Evolutionary conservation across 257 asterid species (phyloP), one percentile per base, ranked within the genome.

Genomic region (Primulina tabacum): DNA sequence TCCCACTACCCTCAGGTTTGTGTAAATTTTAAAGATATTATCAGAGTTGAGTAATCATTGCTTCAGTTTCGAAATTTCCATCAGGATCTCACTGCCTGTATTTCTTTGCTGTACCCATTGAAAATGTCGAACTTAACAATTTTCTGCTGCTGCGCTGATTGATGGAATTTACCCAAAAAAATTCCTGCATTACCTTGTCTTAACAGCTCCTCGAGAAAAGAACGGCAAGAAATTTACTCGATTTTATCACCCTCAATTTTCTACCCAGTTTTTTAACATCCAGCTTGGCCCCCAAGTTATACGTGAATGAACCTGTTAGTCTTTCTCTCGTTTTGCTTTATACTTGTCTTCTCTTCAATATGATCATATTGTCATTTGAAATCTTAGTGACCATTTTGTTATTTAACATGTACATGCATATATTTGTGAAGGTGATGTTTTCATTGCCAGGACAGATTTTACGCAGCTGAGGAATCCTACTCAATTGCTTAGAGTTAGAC

Each of bases 341-440:
- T 61, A 40, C n/a, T 20, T 79, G 58, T 38, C 76, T 35, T 33
- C 26, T 71, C 47, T 62, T 67, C 21, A 35, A 14, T 58, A 34
- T 8, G n/a, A 20, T 30, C 20, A 11, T 59, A 37, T 21, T 59
- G n/a, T 59, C 35, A 64, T 8, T 59, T 71, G 30, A 58, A 69
- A 37, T 71, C 62, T 37, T 21, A 62, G 10, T 28, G 69, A 43
- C 59, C 43, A 28, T 60, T 35, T n/a, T 56, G 33, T 68, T 28
- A 28, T 28, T 2, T 64, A 6, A 12, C 62, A 16, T 78, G 74
- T 65, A 4, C 83, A 92, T 97, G 96, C 85, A 9, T 90, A 87
- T 76, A 62, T 90, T 76, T 88, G 95, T 75, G 78, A 83, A 84
- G 97, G 96, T 69, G 96, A 87, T 83, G 95, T 79, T 71, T 80